phyloP scores from a whole-genome alignment of 305 asterid species.

The Ruellia speciosa region DNA sequence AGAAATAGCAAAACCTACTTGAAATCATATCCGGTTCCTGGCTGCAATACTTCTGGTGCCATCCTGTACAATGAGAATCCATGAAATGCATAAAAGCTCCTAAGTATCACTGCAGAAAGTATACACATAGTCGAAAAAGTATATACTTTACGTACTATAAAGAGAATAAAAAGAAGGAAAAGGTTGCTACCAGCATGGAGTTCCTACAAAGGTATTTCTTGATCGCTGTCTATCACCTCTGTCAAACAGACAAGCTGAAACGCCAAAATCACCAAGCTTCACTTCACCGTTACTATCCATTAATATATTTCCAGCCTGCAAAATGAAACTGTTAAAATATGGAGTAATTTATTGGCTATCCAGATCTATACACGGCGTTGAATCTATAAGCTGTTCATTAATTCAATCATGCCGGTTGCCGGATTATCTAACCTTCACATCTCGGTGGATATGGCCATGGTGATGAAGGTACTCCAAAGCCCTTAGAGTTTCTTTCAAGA shows the following conservation, averaged over 20 bases:
- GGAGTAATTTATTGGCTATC: conserved; percentile 16
- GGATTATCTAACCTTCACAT: conserved; percentile 64
- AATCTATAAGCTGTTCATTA: conserved; percentile 17
- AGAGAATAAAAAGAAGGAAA: conserved; percentile 2
- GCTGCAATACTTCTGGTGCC: conserved; percentile 99
- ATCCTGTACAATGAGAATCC: conserved; percentile 44
- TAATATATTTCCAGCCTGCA: conserved; percentile 94
- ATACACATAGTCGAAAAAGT: background rate
- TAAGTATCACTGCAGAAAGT: no score
- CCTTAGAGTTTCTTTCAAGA: conserved; percentile 89
- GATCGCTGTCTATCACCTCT: conserved; percentile 95
- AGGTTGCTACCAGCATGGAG: conserved; percentile 86
- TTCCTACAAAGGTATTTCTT: conserved; percentile 96
- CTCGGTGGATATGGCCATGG: conserved; percentile 99
- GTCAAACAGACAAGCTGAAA: conserved; percentile 95
- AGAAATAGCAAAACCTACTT: conserved; percentile 49
- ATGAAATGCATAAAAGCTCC: background rate
- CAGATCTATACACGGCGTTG: conserved; percentile 11
- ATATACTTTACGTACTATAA: background rate
- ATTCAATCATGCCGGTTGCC: background rate
- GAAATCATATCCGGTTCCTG: conserved; percentile 97
- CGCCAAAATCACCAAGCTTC: conserved; percentile 98
- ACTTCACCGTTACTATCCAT: conserved; percentile 79
- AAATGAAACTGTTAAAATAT: conserved; percentile 20
- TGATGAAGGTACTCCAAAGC: conserved; percentile 92